Base-by-base conservation (phyloP, 2,329 filamentous ascomycete species). In the Xenoacremonium recifei region DNA sequence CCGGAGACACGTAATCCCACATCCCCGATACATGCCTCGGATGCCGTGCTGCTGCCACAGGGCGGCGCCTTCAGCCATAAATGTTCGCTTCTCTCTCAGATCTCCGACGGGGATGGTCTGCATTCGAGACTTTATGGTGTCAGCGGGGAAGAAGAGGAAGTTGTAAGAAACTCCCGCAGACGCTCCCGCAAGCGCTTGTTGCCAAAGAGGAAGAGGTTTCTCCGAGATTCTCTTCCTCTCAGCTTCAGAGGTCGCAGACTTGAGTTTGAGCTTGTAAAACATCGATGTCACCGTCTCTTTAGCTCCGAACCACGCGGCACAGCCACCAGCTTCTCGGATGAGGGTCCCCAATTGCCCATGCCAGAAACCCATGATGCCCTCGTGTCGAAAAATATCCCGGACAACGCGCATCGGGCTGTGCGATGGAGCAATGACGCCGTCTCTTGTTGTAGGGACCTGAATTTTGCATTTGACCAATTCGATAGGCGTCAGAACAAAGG, bases 391-490 rank as follows among this genome's bases (percentile, higher is more conserved):
- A 7, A 97, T 81, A 20, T 90, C 82, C 19, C 77, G 75, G 32
- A 97, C 86, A 31, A 96, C 82, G 5, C 79, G 68, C 11, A 88
- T 61, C 1, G 90, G 85, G 1, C 79, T 78, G 5, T 87, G 76
- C 3, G 76, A 68, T 11, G 70, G 72, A 3, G 64, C 64, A 3
- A 58, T 59, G 18, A 61, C 63, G 17, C 71, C 72, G 18, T 69
- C 67, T 3, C 65, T 61, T 2, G 69, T 62, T 13, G 57, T 60
- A 9, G 77, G 89, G 1, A 92, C 91, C 65, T 99, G 93, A 70
- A 99, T 95, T 68, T 93, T 95, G 78, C 93, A 99, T 70, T 99
- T 99, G 62, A 99, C 87, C 39, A 99, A 80, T 69, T 99, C 93
- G 53, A 99, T 89, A 0, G 93, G 93, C 1, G 93, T 99, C 48